These are phyloP conservation scores for Solanum piurae DNA, from an alignment of 257 asterid genomes.

Conservation along the genomic window DNA sequence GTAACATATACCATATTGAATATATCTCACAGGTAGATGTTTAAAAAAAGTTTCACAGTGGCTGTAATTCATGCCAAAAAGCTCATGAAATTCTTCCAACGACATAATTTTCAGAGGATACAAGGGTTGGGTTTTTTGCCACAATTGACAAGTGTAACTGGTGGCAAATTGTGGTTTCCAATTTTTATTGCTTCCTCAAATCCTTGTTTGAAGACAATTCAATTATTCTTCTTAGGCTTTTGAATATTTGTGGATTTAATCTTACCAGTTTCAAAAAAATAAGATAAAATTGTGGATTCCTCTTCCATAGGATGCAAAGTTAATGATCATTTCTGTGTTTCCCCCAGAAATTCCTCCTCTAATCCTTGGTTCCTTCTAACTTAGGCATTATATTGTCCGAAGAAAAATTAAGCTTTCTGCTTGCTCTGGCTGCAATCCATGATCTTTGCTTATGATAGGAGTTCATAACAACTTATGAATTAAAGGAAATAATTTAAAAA, in stretches of 20 bases:
- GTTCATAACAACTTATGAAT: neutral
- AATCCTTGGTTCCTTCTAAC: neutral
- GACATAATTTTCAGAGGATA: neutral
- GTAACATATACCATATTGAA: neutral
- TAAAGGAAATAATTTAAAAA: neutral
- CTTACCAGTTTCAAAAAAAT: neutral
- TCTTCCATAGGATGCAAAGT: neutral
- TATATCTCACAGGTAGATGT: neutral
- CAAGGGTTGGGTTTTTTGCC: neutral
- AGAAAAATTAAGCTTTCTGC: neutral
- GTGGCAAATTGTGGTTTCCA: neutral
- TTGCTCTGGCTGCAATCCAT: neutral
- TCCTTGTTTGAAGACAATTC: neutral
- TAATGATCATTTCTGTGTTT: neutral
- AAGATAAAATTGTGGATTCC: neutral
- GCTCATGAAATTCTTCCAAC: neutral
- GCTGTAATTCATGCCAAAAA: neutral
- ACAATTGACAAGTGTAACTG: neutral
- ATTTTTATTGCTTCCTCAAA: neutral
- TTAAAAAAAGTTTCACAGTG: neutral
- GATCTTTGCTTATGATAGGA: neutral
- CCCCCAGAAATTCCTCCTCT: neutral
- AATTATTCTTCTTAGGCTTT: neutral
- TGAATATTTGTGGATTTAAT: neutral
- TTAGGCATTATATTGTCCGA: neutral